phyloP scores from a whole-genome alignment of 129 eudicot species.

The Glebionis coronaria region DNA sequence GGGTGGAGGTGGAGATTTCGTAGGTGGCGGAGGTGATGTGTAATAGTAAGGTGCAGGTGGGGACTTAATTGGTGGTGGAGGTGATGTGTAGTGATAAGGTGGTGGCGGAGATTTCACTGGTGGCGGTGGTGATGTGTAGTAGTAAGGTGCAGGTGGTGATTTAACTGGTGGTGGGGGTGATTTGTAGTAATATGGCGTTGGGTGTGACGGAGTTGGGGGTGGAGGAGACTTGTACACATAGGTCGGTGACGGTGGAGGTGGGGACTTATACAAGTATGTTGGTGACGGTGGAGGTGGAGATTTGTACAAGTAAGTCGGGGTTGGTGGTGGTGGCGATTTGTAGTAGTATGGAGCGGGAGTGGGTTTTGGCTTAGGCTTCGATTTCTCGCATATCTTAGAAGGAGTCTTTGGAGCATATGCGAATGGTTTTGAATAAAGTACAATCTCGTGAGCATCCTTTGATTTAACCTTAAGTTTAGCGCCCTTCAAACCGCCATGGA shows the following conservation, averaged over 20 bases:
- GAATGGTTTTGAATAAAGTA: constrained; percentile 53
- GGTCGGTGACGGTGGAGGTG: too few relatives aligned
- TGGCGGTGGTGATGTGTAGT: constrained; percentile 33
- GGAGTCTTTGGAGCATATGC: constrained; percentile 60
- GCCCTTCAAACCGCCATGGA: constrained; percentile 57
- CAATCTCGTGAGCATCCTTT: constrained; percentile 42
- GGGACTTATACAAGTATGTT: constrained; percentile 21
- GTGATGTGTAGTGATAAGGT: constrained; percentile 24
- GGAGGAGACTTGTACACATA: too few relatives aligned
- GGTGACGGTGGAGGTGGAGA: constrained; percentile 35
- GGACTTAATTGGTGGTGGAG: background rate
- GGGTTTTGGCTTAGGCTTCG: constrained; percentile 35
- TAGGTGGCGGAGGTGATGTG: constrained; percentile 27
- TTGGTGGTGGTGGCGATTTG: constrained; percentile 35
- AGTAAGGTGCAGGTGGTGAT: constrained; percentile 25
- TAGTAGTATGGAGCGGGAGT: constrained; percentile 32
- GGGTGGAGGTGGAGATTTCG: constrained; percentile 16
- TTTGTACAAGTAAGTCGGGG: constrained; percentile 20
- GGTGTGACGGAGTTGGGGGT: too few relatives aligned
- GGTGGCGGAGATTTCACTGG: constrained; percentile 25
- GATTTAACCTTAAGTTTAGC: constrained; percentile 56
- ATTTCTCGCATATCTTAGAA: constrained; percentile 37
- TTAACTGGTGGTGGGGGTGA: constrained; percentile 26
- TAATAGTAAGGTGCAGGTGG: constrained; percentile 16
- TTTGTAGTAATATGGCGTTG: too few relatives aligned